Percentiles rank a stretch among this genome's conserved stretches.
Evolutionary conservation across 148 eudicot genomes (phyloP).

Genomic region (Vaccinium myrtillus): DNA sequence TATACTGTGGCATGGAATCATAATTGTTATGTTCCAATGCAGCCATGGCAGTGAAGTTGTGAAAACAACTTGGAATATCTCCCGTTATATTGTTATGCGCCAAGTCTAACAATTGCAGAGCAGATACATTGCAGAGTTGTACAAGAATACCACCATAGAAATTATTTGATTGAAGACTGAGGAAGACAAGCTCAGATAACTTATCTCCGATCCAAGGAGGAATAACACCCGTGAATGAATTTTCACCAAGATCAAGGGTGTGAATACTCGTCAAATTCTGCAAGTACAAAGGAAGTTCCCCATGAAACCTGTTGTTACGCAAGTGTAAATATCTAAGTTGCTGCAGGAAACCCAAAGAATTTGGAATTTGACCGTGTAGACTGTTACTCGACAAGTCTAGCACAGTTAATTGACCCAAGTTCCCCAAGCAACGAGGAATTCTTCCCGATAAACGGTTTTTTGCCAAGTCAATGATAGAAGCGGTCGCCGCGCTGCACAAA

Average conservation of each 20-base stretch:
- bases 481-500: not conserved
- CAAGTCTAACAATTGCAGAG: constrained; percentile 7
- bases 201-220: constrained; percentile 17
- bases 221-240: not conserved
- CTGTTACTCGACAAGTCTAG: not conserved
- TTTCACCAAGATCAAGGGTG: constrained; percentile 2
- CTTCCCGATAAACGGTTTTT: constrained; percentile 8
- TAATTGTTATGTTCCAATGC: not conserved
- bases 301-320: constrained; percentile 9
- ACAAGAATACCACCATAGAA: constrained; percentile 8
- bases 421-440: not conserved
- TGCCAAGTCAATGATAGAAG: not conserved
- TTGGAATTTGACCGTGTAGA: not conserved
- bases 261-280: not conserved
- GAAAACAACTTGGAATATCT: not conserved
- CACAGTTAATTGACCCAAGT: not conserved
- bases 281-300: constrained; percentile 2
- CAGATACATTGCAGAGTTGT: not conserved
- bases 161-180: constrained; percentile 15
- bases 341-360: not conserved
- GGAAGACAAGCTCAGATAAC: not conserved
- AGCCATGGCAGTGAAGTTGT: constrained; percentile 9
- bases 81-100: constrained; percentile 9
- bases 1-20: no score
- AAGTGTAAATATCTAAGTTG: not conserved